Base-by-base conservation (phyloP, 805 yeast genomes). In the Lipomyces starkeyi region DNA sequence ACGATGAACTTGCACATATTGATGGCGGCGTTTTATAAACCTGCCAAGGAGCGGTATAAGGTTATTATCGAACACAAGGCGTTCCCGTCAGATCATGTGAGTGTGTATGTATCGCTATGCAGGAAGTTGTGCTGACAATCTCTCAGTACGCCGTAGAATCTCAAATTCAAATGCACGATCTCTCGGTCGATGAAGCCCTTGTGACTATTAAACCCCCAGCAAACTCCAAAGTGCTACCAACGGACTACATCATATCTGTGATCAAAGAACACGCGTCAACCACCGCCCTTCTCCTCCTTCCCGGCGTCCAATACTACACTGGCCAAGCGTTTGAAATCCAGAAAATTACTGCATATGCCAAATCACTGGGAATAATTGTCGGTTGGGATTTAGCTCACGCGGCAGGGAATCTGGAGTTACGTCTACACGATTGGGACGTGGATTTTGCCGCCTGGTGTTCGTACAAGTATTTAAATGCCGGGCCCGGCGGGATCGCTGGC, bases 351-450 rank as follows among this genome's bases (percentile, higher is more conserved):
- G 74, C 75, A 8, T 80, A 80, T 59, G 93, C 89, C 4, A 88
- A 91, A 66, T 66, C 85, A 80, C 32, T 83, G 37, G 83, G 83
- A 13, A 72, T 76, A 13, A 63, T 90, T 47, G 80, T 85, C 1
- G 98, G 97, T 0, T 93, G 97, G 97, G 98, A 93, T 78, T 82
- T 93, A 73, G 98, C 98, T 0, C 98, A 93, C 77, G 97, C 96
- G 1, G 94, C 84, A 1, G 98, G 98, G 1, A 94, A 94, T 77
- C 93, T 91, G 1, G 88, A 87, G 7, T 78, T 94, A 62, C 74
- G 84, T 60, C 80, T 93, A 62, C 98, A 93, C 76, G 91, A 91
- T 60, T 93, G 97, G 97, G 80, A 84, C 65, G 95, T 91, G 3
- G 98, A 93, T 78, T 93, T 93, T 81, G 98, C 98, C 0, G 91